phyloP scores from a whole-genome alignment of 495 filamentous ascomycete species.

The Amphirosellinia nigrospora region DNA sequence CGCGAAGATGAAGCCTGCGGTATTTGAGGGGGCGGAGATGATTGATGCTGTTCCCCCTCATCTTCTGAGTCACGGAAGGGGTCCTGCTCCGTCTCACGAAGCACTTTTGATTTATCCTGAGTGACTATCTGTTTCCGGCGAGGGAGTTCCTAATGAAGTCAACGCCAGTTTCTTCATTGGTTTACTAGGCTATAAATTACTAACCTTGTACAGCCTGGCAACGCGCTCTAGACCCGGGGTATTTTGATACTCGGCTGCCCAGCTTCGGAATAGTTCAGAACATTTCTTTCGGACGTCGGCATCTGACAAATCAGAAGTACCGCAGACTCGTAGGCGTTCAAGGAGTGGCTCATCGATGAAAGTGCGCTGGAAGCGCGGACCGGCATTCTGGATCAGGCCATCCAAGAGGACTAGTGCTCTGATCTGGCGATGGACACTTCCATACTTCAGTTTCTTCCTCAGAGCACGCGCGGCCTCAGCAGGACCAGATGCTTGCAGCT shows the following conservation, averaged over 20 bases:
- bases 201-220: slow-evolving; percentile 75
- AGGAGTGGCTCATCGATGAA: slow-evolving; percentile 94
- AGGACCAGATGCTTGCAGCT: slow-evolving; percentile 86
- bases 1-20: slow-evolving; percentile 39
- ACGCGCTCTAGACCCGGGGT: slow-evolving; percentile 82
- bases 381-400: slow-evolving; percentile 92
- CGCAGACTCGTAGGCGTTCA: slow-evolving; percentile 87
- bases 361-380: slow-evolving; percentile 80
- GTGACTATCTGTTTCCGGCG: slow-evolving; percentile 61
- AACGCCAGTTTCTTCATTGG: slow-evolving; percentile 2
- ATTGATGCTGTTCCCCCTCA: slow-evolving; percentile 43
- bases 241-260: slow-evolving; percentile 83
- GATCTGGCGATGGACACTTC: slow-evolving; percentile 87
- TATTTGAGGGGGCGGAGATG: slow-evolving; percentile 20
- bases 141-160: slow-evolving; percentile 54
- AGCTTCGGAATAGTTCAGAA: slow-evolving; percentile 82
- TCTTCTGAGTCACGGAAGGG: slow-evolving; percentile 69
- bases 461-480: slow-evolving; percentile 90
- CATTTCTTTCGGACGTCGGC: slow-evolving; percentile 84
- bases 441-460: slow-evolving; percentile 99
- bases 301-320: slow-evolving; percentile 84
- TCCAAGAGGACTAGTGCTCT: slow-evolving; percentile 91
- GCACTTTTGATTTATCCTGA: slow-evolving; percentile 78
- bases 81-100: slow-evolving; percentile 72
- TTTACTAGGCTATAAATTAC: background rate